Evolutionary conservation across 2,329 filamentous ascomycete species (phyloP).

Genomic region (Knoxdaviesia capensis): DNA sequence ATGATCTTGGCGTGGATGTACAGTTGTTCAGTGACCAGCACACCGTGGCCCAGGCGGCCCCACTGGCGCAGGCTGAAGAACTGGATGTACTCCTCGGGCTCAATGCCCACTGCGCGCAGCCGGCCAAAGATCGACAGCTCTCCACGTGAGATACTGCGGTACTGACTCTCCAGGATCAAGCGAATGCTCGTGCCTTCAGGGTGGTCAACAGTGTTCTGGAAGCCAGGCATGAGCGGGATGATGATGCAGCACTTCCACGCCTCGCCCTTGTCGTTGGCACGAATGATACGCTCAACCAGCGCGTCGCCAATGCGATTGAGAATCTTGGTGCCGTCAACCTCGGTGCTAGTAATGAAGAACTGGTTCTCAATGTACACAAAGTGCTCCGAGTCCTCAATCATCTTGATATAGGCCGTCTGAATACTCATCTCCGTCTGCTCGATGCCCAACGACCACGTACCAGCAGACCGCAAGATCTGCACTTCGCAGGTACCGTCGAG

Average conservation of each 20-base stretch:
- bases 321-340: slow-evolving; percentile 72
- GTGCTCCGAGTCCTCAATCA: slow-evolving; percentile 89
- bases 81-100: slow-evolving; percentile 85
- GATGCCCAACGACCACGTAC: slow-evolving; percentile 80
- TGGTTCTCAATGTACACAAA: slow-evolving; percentile 99
- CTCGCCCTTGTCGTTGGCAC: slow-evolving; percentile 65
- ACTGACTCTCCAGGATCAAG: slow-evolving; percentile 93
- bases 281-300: slow-evolving; percentile 74
- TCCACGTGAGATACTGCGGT: slow-evolving; percentile 84
- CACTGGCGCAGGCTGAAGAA: slow-evolving; percentile 87
- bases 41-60: slow-evolving; percentile 75
- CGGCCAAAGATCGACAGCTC: slow-evolving; percentile 83
- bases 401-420: slow-evolving; percentile 82
- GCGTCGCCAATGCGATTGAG: slow-evolving; percentile 90
- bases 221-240: slow-evolving; percentile 94
- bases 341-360: slow-evolving; percentile 88
- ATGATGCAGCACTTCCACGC: slow-evolving; percentile 80
- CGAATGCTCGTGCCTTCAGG: slow-evolving; percentile 89
- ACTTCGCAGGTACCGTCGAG: slow-evolving; percentile 90
- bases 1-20: slow-evolving; percentile 98
- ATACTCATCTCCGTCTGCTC: slow-evolving; percentile 84
- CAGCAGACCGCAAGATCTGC: slow-evolving; percentile 81
- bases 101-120: slow-evolving; percentile 58
- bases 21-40: slow-evolving; percentile 80
- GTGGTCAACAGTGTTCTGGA: slow-evolving; percentile 88